Conservation (phyloP, 2,329 filamentous ascomycete genomes). For the Cryphonectria japonica region DNA sequence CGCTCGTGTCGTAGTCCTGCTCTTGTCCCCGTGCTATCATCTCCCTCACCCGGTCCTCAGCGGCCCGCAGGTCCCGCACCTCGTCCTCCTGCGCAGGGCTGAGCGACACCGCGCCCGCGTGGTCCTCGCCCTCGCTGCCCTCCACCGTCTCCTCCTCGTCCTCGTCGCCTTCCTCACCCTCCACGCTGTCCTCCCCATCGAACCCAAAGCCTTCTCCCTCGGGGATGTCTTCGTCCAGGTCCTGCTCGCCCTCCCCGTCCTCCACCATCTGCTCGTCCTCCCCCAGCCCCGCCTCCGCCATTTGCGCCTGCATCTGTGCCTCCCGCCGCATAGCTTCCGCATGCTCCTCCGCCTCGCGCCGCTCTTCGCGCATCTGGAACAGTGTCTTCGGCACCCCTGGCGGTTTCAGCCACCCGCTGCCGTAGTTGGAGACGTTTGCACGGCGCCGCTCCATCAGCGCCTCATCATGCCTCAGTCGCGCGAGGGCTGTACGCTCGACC, state of each 20-base stretch:
- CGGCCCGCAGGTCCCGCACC: conserved; percentile 57
- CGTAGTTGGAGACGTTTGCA: conserved; percentile 82
- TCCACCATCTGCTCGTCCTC: conserved; percentile 45
- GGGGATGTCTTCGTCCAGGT: conserved; percentile 76
- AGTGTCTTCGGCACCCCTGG: conserved; percentile 88
- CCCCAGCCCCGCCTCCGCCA: conserved; percentile 68
- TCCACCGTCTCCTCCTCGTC: conserved; percentile 48
- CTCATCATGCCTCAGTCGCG: conserved; percentile 76
- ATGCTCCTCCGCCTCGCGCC: conserved; percentile 84
- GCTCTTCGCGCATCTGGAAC: conserved; percentile 87
- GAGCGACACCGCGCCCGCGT: conserved; percentile 37
- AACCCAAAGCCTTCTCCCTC: conserved; percentile 65
- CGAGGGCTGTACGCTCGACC: conserved; percentile 64
- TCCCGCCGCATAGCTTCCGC: conserved; percentile 74
- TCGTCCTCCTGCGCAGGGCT: conserved; percentile 45
- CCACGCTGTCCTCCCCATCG: conserved; percentile 48
- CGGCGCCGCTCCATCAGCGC: conserved; percentile 75
- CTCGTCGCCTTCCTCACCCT: conserved; percentile 45
- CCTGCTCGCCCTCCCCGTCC: conserved; percentile 51
- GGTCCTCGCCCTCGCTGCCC: conserved; percentile 41
- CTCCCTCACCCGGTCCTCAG: conserved; percentile 65
- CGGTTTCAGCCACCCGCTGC: conserved; percentile 86
- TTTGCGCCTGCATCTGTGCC: conserved; percentile 70
- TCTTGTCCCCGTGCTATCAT: conserved; percentile 58
- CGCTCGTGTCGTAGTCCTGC: conserved; percentile 50